These are phyloP conservation scores for Lichtheimia corymbifera DNA, from an alignment of 371 early-diverging fungal species.

Conservation along the genomic window DNA sequence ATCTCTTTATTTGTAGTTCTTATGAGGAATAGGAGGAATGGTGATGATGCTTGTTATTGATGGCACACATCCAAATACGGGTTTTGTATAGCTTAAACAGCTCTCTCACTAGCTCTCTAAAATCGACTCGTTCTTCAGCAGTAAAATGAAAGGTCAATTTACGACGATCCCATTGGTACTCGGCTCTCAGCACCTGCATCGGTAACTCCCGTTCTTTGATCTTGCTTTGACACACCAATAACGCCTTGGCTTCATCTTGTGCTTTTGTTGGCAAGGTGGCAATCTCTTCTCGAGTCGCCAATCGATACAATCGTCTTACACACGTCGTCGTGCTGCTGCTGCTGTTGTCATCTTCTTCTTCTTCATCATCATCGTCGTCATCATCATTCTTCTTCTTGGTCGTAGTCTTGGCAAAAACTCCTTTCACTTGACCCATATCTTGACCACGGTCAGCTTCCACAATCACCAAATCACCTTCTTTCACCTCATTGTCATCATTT, in stretches of 20 bases:
- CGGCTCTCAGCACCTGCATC: conserved; percentile 97
- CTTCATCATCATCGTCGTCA: conserved; percentile 75
- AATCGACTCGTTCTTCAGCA: conserved; percentile 94
- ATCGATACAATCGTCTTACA: conserved; percentile 70
- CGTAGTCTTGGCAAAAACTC: conserved; percentile 13
- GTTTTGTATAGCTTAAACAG: conserved; percentile 99
- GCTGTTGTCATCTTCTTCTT: conserved; percentile 35
- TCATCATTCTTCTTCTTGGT: too few species aligned
- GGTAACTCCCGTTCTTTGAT: conserved; percentile 84
- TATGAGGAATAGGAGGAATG: neutral
- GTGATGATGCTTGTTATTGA: too few species aligned
- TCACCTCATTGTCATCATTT: conserved; percentile 15
- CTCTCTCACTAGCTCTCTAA: conserved; percentile 97
- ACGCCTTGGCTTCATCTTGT: conserved; percentile 88
- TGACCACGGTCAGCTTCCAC: conserved; percentile 97
- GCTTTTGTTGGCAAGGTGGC: conserved; percentile 72
- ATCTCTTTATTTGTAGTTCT: neutral
- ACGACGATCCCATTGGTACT: conserved; percentile 97
- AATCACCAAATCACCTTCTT: conserved; percentile 81
- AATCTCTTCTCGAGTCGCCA: conserved; percentile 78
- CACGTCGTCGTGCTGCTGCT: too few species aligned
- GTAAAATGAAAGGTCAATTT: conserved; percentile 95
- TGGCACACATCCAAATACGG: conserved; percentile 94
- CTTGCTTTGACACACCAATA: conserved; percentile 84
- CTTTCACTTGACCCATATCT: conserved; percentile 89